A percentile compares a stretch with the other conserved stretches of the same genome.
phyloP scores from a whole-genome alignment of 2,329 filamentous ascomycete species.

The Paecilomyces fulvus region DNA sequence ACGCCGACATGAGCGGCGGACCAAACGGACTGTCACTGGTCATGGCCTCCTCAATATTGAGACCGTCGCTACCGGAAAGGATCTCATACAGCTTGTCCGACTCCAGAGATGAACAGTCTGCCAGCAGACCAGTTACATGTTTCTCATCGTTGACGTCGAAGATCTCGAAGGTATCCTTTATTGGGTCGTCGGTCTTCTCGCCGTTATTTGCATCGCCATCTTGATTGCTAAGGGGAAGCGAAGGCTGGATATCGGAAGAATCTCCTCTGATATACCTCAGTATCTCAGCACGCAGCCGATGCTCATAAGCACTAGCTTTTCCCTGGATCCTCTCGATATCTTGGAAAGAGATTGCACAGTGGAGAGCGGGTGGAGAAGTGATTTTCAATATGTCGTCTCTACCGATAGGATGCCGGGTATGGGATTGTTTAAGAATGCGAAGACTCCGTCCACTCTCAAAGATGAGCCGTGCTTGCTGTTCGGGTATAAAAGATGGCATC shows the following conservation, averaged over 20 bases:
- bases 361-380: slow-evolving; percentile 48
- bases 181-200: background rate
- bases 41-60: slow-evolving; percentile 9
- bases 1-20: slow-evolving; percentile 43
- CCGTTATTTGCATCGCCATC: background rate
- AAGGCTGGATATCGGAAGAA: slow-evolving; percentile 15
- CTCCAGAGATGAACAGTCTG: slow-evolving; percentile 14
- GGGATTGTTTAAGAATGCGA: slow-evolving; percentile 60
- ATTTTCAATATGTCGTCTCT: slow-evolving; percentile 40
- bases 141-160: slow-evolving; percentile 27
- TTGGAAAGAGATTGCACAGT: slow-evolving; percentile 66
- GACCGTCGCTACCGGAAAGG: slow-evolving; percentile 15
- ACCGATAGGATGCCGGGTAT: slow-evolving; percentile 62
- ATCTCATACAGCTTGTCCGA: slow-evolving; percentile 22
- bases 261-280: slow-evolving; percentile 25
- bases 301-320: slow-evolving; percentile 43
- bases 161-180: slow-evolving; percentile 22
- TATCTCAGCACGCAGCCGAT: slow-evolving; percentile 27
- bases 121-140: slow-evolving; percentile 16
- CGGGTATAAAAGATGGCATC: slow-evolving; percentile 63
- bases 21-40: slow-evolving; percentile 18
- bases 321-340: slow-evolving; percentile 57
- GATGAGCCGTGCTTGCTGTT: slow-evolving; percentile 61
- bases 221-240: background rate
- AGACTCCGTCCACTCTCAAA: slow-evolving; percentile 74